Percentiles rank a stretch among this genome's conserved stretches.
These are phyloP conservation scores for Pestalotiopsis sp. DNA, from an alignment of 2,329 filamentous ascomycete genomes.

Conservation along the genomic window DNA sequence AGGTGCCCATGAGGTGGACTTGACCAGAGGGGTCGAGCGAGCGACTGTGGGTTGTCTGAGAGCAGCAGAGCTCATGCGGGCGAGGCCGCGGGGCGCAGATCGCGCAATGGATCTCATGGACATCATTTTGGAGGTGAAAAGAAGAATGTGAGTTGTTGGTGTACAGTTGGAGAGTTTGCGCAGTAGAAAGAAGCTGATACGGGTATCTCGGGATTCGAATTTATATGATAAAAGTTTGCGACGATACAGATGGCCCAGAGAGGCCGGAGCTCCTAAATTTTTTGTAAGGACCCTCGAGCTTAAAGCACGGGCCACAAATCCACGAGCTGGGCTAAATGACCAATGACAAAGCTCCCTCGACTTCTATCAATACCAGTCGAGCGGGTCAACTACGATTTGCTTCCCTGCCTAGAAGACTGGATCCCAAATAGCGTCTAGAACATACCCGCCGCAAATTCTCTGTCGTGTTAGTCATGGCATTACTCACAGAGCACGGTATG, in stretches of 20 bases:
- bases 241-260: slow-evolving; percentile 7
- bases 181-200: slow-evolving; percentile 15
- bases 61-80: slow-evolving; percentile 57
- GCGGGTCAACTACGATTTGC: neutral
- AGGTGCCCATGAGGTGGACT: slow-evolving; percentile 45
- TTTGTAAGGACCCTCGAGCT: slow-evolving; percentile 10
- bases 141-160: neutral
- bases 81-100: slow-evolving; percentile 65
- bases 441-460: neutral
- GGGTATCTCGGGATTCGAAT: slow-evolving; percentile 16
- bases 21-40: slow-evolving; percentile 52
- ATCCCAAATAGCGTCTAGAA: neutral
- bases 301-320: slow-evolving; percentile 14
- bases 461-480: neutral
- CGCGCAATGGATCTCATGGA: slow-evolving; percentile 68
- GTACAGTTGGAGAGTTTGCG: neutral
- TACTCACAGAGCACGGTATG: too few relatives aligned
- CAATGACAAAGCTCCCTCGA: slow-evolving; percentile 10
- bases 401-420: neutral
- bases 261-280: slow-evolving; percentile 22
- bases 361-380: neutral
- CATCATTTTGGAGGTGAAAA: slow-evolving; percentile 58
- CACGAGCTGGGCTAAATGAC: slow-evolving; percentile 22
- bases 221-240: neutral
- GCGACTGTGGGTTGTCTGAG: slow-evolving; percentile 52